Evolutionary conservation across 2,329 filamentous ascomycete species (phyloP).

Genomic region (Penicillium sp.): DNA sequence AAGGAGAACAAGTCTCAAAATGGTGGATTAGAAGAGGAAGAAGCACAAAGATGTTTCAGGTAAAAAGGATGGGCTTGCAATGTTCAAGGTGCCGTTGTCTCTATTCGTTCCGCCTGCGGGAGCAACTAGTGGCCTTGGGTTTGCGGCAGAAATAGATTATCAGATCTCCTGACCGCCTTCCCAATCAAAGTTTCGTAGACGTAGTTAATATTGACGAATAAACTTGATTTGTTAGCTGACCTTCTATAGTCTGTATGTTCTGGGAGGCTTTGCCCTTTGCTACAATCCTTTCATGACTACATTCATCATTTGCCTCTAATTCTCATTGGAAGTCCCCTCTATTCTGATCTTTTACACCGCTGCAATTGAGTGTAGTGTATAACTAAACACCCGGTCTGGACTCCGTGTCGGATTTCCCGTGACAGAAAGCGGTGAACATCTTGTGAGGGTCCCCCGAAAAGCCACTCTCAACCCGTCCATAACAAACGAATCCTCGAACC

Average conservation of each 20-base stretch:
- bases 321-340: neutral
- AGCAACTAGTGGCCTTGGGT: neutral
- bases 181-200: neutral
- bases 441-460: slow-evolving; percentile 13
- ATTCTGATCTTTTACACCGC: neutral
- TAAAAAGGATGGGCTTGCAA: neutral
- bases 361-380: neutral
- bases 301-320: neutral
- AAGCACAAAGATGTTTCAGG: neutral
- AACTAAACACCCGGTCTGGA: neutral
- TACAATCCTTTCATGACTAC: neutral
- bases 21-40: neutral
- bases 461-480: slow-evolving; percentile 19
- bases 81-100: neutral
- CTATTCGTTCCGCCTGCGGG: neutral
- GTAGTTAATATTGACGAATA: neutral
- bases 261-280: neutral
- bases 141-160: neutral
- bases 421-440: slow-evolving; percentile 18
- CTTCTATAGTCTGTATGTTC: neutral
- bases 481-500: slow-evolving; percentile 21
- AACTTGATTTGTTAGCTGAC: neutral
- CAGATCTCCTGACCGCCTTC: neutral
- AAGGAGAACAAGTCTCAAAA: neutral
- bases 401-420: slow-evolving; percentile 3